Percentiles rank a stretch among this genome's conserved stretches.
Evolutionary conservation across 352 stramenopile genomes (phyloP).

Genomic region (Phytopythium ostracodes): DNA sequence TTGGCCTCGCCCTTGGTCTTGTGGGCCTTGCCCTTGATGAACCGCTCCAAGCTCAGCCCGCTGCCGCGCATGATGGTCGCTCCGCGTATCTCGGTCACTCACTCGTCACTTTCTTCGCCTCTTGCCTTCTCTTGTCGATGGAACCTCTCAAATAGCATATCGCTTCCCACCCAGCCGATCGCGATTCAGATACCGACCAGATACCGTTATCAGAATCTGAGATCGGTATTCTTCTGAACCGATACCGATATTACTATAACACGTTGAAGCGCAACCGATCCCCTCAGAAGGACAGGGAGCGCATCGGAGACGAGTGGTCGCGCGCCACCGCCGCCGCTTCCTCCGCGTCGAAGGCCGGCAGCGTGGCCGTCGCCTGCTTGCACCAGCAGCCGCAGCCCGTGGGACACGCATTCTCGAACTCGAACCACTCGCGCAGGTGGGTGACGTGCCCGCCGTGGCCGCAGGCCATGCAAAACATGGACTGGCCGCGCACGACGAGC

Average conservation of each 20-base stretch:
- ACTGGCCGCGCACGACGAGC: conserved; percentile 77
- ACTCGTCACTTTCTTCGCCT: neutral
- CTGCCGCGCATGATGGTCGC: conserved; percentile 55
- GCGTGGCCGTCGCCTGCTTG: conserved; percentile 62
- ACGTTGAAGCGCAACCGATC: conserved; percentile 7
- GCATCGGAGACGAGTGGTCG: conserved; percentile 34
- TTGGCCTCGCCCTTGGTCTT: conserved; percentile 74
- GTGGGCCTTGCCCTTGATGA: conserved; percentile 84
- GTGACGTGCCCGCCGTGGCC: conserved; percentile 72
- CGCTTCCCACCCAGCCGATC: conserved; percentile 1
- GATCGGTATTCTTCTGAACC: neutral
- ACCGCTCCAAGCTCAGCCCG: conserved; percentile 81
- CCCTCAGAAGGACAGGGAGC: conserved; percentile 64
- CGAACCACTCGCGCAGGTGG: conserved; percentile 80
- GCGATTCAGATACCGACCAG: neutral
- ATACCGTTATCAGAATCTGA: neutral
- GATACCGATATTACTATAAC: neutral
- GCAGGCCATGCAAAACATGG: conserved; percentile 85
- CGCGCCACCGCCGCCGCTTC: conserved; percentile 13
- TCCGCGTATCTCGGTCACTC: neutral
- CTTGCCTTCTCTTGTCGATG: no score
- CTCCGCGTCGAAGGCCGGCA: conserved; percentile 24
- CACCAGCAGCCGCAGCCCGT: conserved; percentile 86
- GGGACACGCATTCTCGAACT: conserved; percentile 61
- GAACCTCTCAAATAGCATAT: neutral